A percentile compares a stretch with the other conserved stretches of the same genome.
Evolutionary conservation across 2,329 filamentous ascomycete species (phyloP).

Genomic region (Helotiales sp.): DNA sequence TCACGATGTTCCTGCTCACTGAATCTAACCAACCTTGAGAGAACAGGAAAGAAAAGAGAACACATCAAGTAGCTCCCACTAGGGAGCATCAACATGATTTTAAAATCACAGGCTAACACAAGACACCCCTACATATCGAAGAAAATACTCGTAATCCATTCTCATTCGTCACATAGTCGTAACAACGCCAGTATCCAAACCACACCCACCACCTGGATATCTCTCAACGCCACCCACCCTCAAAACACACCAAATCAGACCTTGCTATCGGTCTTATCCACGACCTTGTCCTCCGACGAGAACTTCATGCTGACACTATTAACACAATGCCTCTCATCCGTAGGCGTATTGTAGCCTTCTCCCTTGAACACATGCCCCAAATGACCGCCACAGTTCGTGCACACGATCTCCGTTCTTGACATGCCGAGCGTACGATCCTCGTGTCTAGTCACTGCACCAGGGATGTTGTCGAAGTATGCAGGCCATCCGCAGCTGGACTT

Average conservation of each 20-base stretch:
- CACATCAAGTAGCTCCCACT: too few relatives aligned
- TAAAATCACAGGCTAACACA: too few relatives aligned
- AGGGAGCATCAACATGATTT: too few relatives aligned
- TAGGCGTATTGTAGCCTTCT: slow-evolving; percentile 82
- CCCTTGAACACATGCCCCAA: slow-evolving; percentile 92
- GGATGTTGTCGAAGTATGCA: slow-evolving; percentile 94
- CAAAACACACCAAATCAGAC: slow-evolving; percentile 28
- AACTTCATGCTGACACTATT: slow-evolving; percentile 93
- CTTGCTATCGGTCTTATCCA: slow-evolving; percentile 47
- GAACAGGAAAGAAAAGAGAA: too few relatives aligned
- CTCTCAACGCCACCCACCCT: not conserved
- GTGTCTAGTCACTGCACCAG: slow-evolving; percentile 84
- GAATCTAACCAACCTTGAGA: too few relatives aligned
- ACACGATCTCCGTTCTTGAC: slow-evolving; percentile 90
- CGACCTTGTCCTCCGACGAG: slow-evolving; percentile 64
- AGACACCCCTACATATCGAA: not conserved
- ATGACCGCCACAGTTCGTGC: slow-evolving; percentile 91
- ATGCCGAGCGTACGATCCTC: slow-evolving; percentile 80
- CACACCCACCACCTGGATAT: slow-evolving; percentile 4
- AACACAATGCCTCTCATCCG: slow-evolving; percentile 95
- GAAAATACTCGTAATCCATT: not conserved
- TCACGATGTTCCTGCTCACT: too few relatives aligned
- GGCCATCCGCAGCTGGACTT: slow-evolving; percentile 97
- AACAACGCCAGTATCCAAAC: not conserved
- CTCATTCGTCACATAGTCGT: not conserved